Conservation (phyloP, 495 filamentous ascomycete species). For the Aspergillus heteromorphus region DNA sequence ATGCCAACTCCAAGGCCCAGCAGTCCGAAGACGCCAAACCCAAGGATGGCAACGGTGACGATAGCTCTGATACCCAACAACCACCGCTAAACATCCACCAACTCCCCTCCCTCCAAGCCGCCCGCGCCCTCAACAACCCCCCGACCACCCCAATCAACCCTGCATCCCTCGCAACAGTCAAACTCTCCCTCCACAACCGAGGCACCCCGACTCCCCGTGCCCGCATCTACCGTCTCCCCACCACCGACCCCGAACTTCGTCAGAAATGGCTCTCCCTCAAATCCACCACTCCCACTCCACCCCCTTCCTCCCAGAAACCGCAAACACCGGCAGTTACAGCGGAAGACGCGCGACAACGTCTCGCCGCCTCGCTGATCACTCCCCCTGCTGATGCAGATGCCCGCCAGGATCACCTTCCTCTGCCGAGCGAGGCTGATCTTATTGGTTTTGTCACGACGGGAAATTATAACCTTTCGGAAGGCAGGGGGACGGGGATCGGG, state of each 20-base stretch:
- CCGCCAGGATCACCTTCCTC: conserved; percentile 52
- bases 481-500: conserved; percentile 70
- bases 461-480: conserved; percentile 74
- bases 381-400: conserved; percentile 24
- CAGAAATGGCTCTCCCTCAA: conserved; percentile 48
- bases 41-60: too few species aligned
- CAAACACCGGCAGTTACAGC: conserved; percentile 9
- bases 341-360: conserved; percentile 42
- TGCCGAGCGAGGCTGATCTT: conserved; percentile 70
- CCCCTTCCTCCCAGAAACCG: conserved; percentile 12
- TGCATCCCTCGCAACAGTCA: conserved; percentile 50
- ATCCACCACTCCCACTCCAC: conserved; percentile 8
- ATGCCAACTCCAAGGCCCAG: conserved; percentile 8
- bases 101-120: conserved; percentile 8
- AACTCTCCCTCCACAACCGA: conserved; percentile 51
- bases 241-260: conserved; percentile 38
- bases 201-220: conserved; percentile 59
- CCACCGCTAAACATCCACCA: conserved; percentile 31
- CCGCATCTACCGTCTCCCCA: conserved; percentile 68
- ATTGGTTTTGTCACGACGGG: conserved; percentile 92
- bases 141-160: conserved; percentile 9
- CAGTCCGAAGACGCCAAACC: not conserved
- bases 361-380: conserved; percentile 50
- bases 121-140: conserved; percentile 9
- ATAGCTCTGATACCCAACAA: too few species aligned